Conservation (phyloP, 2,329 filamentous ascomycete species). For the Trichoderma endophyticum region DNA sequence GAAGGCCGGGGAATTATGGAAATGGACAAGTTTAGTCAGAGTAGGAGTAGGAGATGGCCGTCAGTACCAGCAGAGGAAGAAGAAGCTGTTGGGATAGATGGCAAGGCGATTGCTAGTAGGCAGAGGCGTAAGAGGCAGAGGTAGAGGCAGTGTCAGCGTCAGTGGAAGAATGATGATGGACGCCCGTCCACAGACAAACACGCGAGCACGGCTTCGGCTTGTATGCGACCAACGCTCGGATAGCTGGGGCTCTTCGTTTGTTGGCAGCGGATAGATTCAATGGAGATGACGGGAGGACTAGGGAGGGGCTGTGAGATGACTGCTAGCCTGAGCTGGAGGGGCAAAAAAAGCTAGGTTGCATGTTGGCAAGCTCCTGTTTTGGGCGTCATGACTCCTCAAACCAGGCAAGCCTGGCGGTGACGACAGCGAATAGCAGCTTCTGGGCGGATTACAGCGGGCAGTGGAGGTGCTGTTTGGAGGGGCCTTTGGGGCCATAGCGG, state of each 20-base stretch:
- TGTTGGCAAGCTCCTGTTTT: not conserved
- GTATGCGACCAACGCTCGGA: not conserved
- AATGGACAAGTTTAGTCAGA: not conserved
- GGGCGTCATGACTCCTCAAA: not conserved
- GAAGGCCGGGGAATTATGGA: not conserved
- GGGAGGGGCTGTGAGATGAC: not conserved
- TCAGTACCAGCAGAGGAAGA: not conserved
- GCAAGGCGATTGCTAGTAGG: not conserved
- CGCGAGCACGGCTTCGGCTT: not conserved
- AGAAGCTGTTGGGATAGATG: not conserved
- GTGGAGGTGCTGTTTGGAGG: not conserved
- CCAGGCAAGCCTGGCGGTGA: constrained; percentile 24
- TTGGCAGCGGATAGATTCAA: not conserved
- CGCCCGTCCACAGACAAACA: not conserved
- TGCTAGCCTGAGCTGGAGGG: constrained; percentile 21
- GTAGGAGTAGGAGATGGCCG: not conserved
- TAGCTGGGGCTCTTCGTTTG: not conserved
- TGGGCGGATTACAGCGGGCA: not conserved
- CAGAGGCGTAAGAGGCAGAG: not conserved
- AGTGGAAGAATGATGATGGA: not conserved
- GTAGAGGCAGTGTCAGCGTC: not conserved
- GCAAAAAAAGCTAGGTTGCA: constrained; percentile 16
- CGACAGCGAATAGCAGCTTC: constrained; percentile 19
- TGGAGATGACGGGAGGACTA: constrained; percentile 1
- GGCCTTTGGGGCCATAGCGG: not conserved